A percentile compares a stretch with the other conserved stretches of the same genome.
Evolutionary conservation across 495 filamentous ascomycete species (phyloP).

Genomic region (Penicillium mononematosum): DNA sequence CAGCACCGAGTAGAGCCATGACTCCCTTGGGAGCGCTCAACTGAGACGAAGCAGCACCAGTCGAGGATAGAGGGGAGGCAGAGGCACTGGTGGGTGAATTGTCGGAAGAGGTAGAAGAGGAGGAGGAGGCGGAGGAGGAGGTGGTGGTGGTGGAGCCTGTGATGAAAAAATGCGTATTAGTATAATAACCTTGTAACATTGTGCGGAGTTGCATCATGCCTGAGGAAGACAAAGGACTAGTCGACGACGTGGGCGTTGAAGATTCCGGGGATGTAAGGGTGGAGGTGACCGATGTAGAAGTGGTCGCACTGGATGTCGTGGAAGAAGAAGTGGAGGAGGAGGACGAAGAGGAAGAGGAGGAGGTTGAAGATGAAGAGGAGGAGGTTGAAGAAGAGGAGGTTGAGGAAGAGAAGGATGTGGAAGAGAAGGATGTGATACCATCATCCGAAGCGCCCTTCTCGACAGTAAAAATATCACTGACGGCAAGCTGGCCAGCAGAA

Average conservation of each 20-base stretch:
- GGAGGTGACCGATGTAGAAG: conserved; percentile 11
- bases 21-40: conserved; percentile 8
- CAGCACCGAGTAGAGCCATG: conserved; percentile 16
- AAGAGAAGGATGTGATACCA: conserved; percentile 16
- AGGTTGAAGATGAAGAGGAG: background rate
- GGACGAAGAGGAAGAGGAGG: background rate
- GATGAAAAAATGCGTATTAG: conserved; percentile 1
- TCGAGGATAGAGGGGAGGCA: background rate
- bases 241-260: conserved; percentile 7
- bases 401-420: conserved; percentile 1
- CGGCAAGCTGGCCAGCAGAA: conserved; percentile 16
- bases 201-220: conserved; percentile 18
- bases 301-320: conserved; percentile 12
- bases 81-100: conserved; percentile 1
- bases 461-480: conserved; percentile 19
- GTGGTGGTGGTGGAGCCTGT: background rate
- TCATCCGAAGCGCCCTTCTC: conserved; percentile 16
- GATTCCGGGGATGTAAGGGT: conserved; percentile 11
- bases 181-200: conserved; percentile 3
- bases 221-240: conserved; percentile 16
- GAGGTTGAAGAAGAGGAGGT: background rate
- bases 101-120: conserved; percentile 4
- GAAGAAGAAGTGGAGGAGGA: conserved; percentile 12
- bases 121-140: background rate
- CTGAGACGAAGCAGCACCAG: conserved; percentile 12